phyloP scores from a whole-genome alignment of 352 stramenopile species.

The Phytophthora hibernalis region DNA sequence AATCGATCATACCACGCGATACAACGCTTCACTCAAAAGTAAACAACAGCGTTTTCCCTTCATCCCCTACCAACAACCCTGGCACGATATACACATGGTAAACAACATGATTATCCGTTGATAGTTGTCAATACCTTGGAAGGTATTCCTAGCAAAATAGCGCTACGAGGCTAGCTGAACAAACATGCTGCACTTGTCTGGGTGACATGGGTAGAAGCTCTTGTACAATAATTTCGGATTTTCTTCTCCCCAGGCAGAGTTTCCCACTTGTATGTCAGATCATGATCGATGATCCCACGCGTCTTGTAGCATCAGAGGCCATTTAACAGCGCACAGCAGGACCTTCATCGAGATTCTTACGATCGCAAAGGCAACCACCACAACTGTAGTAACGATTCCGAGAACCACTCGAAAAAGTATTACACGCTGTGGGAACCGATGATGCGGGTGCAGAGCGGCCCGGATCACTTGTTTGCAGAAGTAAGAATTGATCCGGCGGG shows the following conservation, averaged over 20 bases:
- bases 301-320: not conserved
- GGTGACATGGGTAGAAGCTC: no score
- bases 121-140: no score
- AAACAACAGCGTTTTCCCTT: no score
- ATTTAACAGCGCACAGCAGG: conserved; percentile 2
- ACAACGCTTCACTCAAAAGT: no score
- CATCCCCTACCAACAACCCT: no score
- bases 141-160: no score
- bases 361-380: not conserved
- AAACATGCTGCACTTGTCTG: no score
- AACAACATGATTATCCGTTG: no score
- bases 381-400: not conserved
- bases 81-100: no score
- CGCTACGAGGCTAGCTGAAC: no score
- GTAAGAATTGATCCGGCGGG: not conserved
- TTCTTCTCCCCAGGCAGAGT: not conserved
- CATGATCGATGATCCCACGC: not conserved
- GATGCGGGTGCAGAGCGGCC: not conserved
- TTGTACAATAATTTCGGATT: no score
- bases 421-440: not conserved
- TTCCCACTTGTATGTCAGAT: not conserved
- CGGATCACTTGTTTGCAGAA: conserved; percentile 1
- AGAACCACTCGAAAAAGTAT: conserved; percentile 2
- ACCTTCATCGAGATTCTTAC: conserved; percentile 6
- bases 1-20: no score